A percentile compares a stretch with the other conserved stretches of the same genome.
Evolutionary conservation across 345 rosid species (phyloP).

Genomic region (Citrus hindsii): DNA sequence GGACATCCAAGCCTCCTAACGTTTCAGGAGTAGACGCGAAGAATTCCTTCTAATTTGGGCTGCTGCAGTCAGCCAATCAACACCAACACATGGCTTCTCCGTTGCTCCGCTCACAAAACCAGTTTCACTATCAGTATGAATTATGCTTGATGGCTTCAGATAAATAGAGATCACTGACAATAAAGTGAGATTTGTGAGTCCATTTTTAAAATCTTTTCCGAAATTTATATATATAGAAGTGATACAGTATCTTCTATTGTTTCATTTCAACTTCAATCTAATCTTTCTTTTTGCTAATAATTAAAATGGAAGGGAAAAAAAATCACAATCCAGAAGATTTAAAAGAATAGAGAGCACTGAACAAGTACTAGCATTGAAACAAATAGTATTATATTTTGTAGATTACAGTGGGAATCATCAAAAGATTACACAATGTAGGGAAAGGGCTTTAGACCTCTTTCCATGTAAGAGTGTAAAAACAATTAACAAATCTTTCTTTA

Average conservation of each 20-base stretch:
- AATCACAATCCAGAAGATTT: background rate
- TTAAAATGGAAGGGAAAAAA: background rate
- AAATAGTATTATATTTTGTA: background rate
- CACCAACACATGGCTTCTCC: too few species aligned
- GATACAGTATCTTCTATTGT: background rate
- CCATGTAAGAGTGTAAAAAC: conserved; percentile 18
- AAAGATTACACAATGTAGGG: background rate
- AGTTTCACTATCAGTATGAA: too few species aligned
- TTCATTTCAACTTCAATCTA: background rate
- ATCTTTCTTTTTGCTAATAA: background rate
- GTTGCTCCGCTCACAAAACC: too few species aligned
- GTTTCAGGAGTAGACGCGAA: too few species aligned
- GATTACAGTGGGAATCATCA: conserved; percentile 11
- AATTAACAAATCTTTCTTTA: conserved; percentile 18
- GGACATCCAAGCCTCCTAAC: too few species aligned
- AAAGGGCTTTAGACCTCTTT: background rate
- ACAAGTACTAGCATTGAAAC: background rate
- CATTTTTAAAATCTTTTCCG: too few species aligned
- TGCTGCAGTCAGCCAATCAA: too few species aligned
- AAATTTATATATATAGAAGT: too few species aligned
- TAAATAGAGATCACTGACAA: too few species aligned
- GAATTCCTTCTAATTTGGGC: too few species aligned
- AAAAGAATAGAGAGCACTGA: background rate
- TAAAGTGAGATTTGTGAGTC: too few species aligned
- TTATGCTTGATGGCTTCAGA: too few species aligned